Conservation (phyloP, 1,139 yeast genomes). For the Saccharomyces pastorianus region DNA sequence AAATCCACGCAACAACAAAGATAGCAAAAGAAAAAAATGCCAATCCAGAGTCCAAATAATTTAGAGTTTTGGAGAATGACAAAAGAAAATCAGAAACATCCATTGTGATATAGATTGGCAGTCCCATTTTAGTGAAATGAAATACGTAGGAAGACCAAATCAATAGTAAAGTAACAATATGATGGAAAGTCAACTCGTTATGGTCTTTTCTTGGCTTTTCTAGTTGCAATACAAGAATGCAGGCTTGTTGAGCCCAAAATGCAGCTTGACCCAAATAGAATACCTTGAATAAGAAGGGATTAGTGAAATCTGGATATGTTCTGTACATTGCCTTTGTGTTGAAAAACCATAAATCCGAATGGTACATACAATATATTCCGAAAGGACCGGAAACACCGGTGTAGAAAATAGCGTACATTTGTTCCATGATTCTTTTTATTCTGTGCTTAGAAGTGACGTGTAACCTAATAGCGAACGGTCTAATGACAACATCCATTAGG, state of each 20-base stretch:
- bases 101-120: conserved; percentile 85
- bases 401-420: conserved; percentile 71
- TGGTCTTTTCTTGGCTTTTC: conserved; percentile 92
- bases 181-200: conserved; percentile 82
- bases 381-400: conserved; percentile 71
- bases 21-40: conserved; percentile 55
- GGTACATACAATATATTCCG: conserved; percentile 78
- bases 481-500: conserved; percentile 66
- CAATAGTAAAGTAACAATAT: conserved; percentile 76
- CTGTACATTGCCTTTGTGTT: conserved; percentile 69
- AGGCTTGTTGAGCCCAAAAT: conserved; percentile 90
- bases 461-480: conserved; percentile 52
- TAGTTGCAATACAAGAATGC: conserved; percentile 65
- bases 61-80: conserved; percentile 70
- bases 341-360: conserved; percentile 78
- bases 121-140: conserved; percentile 91
- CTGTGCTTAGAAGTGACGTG: conserved; percentile 54
- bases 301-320: conserved; percentile 74
- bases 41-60: conserved; percentile 60
- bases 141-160: conserved; percentile 80
- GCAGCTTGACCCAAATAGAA: conserved; percentile 88
- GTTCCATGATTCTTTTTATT: conserved; percentile 77
- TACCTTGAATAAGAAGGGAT: conserved; percentile 58
- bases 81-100: conserved; percentile 85
- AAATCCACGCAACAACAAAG: conserved; percentile 72